Conservation (phyloP, 371 early-diverging fungal species). For the Saksenaea vasiformis region DNA sequence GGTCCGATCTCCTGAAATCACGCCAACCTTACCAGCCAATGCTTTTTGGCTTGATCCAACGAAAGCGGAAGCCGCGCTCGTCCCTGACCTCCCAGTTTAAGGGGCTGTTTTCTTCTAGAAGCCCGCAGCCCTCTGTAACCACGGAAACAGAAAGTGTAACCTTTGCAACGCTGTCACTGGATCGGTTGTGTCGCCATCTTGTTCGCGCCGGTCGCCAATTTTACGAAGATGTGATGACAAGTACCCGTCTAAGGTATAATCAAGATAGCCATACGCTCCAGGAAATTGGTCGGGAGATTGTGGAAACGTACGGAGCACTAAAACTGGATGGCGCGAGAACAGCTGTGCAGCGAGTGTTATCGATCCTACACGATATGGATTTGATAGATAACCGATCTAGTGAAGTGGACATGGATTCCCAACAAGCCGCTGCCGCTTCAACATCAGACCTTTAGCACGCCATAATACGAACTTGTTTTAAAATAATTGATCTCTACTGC, state of each 20-base stretch:
- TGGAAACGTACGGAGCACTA: constrained; percentile 15
- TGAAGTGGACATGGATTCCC: background rate
- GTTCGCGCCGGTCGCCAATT: constrained; percentile 20
- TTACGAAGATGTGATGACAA: constrained; percentile 21
- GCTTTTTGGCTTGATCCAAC: constrained; percentile 23
- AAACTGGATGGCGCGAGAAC: constrained; percentile 21
- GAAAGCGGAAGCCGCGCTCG: background rate
- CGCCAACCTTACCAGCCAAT: constrained; percentile 25
- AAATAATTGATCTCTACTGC: too few relatives aligned
- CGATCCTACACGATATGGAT: constrained; percentile 19
- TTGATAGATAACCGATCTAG: background rate
- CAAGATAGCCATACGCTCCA: constrained; percentile 18
- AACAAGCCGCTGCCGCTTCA: background rate
- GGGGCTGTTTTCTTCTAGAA: background rate
- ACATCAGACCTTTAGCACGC: background rate
- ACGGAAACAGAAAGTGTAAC: constrained; percentile 7
- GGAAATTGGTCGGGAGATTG: constrained; percentile 19
- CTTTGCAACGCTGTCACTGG: constrained; percentile 24
- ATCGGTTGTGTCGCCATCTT: constrained; percentile 15
- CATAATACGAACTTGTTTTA: too few relatives aligned
- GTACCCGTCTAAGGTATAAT: constrained; percentile 11
- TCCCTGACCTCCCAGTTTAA: background rate
- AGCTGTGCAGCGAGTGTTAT: constrained; percentile 19
- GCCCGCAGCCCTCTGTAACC: background rate
- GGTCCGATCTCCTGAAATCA: constrained; percentile 27